phyloP scores from a whole-genome alignment of 2,329 filamentous ascomycete species.

The Ophiostoma pallidulum region DNA sequence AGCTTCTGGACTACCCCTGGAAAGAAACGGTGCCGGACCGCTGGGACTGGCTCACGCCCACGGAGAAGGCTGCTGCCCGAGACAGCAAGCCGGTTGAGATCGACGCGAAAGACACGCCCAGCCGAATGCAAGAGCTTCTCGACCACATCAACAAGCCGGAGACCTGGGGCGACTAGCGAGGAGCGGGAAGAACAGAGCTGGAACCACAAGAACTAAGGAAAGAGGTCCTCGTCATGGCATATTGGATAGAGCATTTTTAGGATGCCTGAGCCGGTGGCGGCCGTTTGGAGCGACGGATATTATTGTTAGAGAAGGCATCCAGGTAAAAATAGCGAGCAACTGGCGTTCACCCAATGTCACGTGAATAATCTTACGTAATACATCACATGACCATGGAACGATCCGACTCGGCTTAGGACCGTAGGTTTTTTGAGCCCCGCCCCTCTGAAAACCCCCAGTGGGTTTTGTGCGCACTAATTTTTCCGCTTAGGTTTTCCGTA shows the following conservation, averaged over 20 bases:
- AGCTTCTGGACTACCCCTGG: neutral
- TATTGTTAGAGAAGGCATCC: too few species aligned
- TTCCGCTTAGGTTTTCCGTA: conserved; percentile 13
- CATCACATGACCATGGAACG: conserved; percentile 3
- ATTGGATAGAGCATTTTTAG: too few species aligned
- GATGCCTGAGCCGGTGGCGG: too few species aligned
- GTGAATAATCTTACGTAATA: neutral
- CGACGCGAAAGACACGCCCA: neutral
- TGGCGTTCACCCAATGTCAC: too few species aligned
- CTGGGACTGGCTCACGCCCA: conserved; percentile 1
- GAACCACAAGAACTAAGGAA: neutral
- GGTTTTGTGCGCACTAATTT: conserved; percentile 17
- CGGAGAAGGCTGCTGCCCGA: neutral
- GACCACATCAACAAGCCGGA: neutral
- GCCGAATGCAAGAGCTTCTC: neutral
- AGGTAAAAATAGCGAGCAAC: too few species aligned
- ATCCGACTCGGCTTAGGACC: too few species aligned
- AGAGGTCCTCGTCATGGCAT: too few species aligned
- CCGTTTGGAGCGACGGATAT: too few species aligned
- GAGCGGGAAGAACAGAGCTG: neutral
- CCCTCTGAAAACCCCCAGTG: conserved; percentile 5
- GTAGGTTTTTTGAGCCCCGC: conserved; percentile 14
- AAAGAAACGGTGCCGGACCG: neutral
- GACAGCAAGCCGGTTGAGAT: neutral
- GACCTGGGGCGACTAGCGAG: neutral